Percentiles rank a stretch among this genome's conserved stretches.
These are phyloP conservation scores for Jasminum sambac DNA, from an alignment of 257 asterid species.

Conservation along the genomic window DNA sequence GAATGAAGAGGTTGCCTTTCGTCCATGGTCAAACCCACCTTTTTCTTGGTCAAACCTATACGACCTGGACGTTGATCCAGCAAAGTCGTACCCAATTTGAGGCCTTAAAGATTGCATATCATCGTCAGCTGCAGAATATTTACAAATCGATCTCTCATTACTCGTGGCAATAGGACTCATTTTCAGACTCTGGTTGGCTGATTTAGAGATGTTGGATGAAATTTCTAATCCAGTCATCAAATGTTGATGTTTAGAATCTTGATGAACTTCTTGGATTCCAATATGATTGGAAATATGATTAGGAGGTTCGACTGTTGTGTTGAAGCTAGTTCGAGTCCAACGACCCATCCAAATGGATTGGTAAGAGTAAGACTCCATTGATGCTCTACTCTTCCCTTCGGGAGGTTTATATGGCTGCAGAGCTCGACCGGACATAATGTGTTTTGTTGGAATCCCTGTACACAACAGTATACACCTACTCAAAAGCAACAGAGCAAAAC, in stretches of 20 bases:
- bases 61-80: constrained; percentile 38
- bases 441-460: constrained; percentile 6
- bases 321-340: constrained; percentile 48
- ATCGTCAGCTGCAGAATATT: constrained; percentile 12
- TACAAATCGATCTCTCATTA: constrained; percentile 23
- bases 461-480: constrained; percentile 9
- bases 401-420: constrained; percentile 21
- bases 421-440: constrained; percentile 50
- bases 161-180: constrained; percentile 28
- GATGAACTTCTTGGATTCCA: constrained; percentile 28
- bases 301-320: constrained; percentile 24
- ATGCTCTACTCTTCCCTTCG: constrained; percentile 37
- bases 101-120: constrained; percentile 24
- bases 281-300: constrained; percentile 19
- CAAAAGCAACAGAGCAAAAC: not conserved
- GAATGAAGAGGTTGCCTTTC: constrained; percentile 4
- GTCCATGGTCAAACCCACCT: constrained; percentile 1
- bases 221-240: constrained; percentile 26
- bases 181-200: constrained; percentile 25
- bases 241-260: constrained; percentile 18
- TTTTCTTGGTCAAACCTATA: constrained; percentile 23
- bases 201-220: constrained; percentile 15
- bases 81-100: constrained; percentile 8
- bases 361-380: constrained; percentile 36
- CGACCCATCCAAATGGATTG: constrained; percentile 69